These are phyloP conservation scores for Urostyla sp. DNA, from an alignment of 73 alveolate species.

Conservation along the genomic window DNA sequence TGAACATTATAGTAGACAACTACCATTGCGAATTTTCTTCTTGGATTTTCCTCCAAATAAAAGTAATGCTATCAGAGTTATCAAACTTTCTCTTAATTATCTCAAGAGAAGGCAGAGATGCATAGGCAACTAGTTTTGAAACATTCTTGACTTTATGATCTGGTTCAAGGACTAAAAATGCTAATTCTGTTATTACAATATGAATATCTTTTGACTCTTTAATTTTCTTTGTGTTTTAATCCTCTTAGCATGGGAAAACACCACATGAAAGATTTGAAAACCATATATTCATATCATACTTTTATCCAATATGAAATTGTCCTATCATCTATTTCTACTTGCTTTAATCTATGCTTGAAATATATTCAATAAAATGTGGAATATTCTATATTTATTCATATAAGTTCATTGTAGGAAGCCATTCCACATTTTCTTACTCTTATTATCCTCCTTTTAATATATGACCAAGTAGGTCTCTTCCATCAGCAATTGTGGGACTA, in stretches of 20 bases:
- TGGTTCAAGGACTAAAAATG: conserved; percentile 60
- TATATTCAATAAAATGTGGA: conserved; percentile 58
- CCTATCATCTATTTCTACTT: conserved; percentile 35
- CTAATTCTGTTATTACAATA: conserved; percentile 52
- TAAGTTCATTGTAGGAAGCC: conserved; percentile 66
- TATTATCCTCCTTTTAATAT: conserved; percentile 55
- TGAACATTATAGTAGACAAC: conserved; percentile 14
- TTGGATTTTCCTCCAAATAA: conserved; percentile 40
- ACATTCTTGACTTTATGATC: conserved; percentile 49
- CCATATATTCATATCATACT: conserved; percentile 51
- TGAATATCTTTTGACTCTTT: conserved; percentile 29
- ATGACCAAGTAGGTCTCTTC: conserved; percentile 61
- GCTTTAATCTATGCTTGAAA: neutral
- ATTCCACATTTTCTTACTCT: too few species aligned
- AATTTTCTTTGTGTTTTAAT: conserved; percentile 11
- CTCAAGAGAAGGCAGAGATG: conserved; percentile 64
- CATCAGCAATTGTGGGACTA: conserved; percentile 63
- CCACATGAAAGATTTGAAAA: conserved; percentile 6
- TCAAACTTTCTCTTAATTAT: conserved; percentile 55
- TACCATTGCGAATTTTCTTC: conserved; percentile 3
- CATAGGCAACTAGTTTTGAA: conserved; percentile 53
- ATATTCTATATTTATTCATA: conserved; percentile 52
- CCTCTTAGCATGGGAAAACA: conserved; percentile 48
- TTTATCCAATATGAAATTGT: conserved; percentile 61
- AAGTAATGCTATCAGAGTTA: conserved; percentile 45